Base-by-base conservation (phyloP, 352 stramenopile genomes). In the Pythium monospermum region DNA sequence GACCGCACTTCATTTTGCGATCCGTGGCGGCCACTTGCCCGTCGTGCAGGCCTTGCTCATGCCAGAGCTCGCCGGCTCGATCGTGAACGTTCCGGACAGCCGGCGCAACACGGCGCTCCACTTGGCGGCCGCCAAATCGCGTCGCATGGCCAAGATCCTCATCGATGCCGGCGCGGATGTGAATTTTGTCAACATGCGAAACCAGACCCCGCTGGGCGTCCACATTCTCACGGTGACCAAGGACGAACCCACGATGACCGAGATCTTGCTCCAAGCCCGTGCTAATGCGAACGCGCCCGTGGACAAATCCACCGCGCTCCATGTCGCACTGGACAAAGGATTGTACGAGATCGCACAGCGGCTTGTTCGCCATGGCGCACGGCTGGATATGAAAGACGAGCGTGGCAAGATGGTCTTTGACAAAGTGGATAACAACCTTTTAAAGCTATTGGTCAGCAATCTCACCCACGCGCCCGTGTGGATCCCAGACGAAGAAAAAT, bases 1-100 rank as follows among this genome's bases (percentile, higher is more conserved):
- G 63, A 83, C 76, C 18, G 83, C 81, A 12, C 69, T 94, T 47
- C 83, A 94, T 50, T 78, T 94, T 51, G 83, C 83, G n/a, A 78
- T 91, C 38, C 83, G 83, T n/a, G 83, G 83, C 32, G 83, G 83
- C 18, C 80, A 90, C 56, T 68, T 94, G 49, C 66, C 80, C 23
- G 71, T 74, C 26, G 71, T 94, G 19, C 76, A 84, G 42, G 62
- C 83, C 58, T 55, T 94, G 47, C 88, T 81, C 44, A 76, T 83
- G 36, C 83, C 83, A 53, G 73, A 81, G 38, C 71, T 68, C 22
- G 68, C 72, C 19, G 61, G 65, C 12, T 53, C 77, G 37, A 62
- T 94, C 12, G 73, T 94, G 51, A 81, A 91, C 56, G 73, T 76
- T 11, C 68, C 76, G 2, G 83, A 94, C 66, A 78, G 73, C 39